phyloP scores from a whole-genome alignment of 2,329 filamentous ascomycete species.

The Ceratocystiopsis sp. region DNA sequence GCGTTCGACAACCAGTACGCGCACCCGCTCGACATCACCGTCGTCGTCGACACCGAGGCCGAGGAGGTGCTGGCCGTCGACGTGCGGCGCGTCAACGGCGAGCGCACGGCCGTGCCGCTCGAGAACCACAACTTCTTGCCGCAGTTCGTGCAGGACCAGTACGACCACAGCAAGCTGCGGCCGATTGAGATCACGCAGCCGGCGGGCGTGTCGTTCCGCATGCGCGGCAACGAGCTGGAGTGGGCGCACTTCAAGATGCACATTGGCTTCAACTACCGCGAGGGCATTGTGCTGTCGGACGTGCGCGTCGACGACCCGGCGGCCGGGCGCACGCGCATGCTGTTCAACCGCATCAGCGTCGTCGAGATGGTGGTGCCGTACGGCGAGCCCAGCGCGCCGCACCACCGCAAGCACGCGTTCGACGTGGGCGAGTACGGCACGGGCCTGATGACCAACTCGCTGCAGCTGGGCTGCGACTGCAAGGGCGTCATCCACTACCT shows the following conservation, averaged over 20 bases:
- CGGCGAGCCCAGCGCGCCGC: constrained; percentile 63
- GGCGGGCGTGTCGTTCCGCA: constrained; percentile 70
- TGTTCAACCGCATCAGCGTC: constrained; percentile 79
- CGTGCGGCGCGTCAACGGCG: constrained; percentile 59
- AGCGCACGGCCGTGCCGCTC: constrained; percentile 52
- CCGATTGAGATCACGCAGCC: constrained; percentile 57
- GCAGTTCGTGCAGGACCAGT: constrained; percentile 58
- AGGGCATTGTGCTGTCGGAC: constrained; percentile 80
- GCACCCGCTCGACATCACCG: constrained; percentile 83
- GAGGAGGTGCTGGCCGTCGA: constrained; percentile 68
- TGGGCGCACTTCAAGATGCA: constrained; percentile 95
- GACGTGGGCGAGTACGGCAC: constrained; percentile 59
- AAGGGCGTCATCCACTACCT: constrained; percentile 86
- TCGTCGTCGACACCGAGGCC: constrained; percentile 71
- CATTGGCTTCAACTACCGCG: constrained; percentile 86
- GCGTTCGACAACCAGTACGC: constrained; percentile 79
- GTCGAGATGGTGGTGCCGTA: constrained; percentile 93
- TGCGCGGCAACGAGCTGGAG: constrained; percentile 46
- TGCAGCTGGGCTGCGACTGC: constrained; percentile 66
- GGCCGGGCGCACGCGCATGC: constrained; percentile 55
- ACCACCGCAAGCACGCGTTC: constrained; percentile 68
- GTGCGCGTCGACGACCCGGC: constrained; percentile 62
- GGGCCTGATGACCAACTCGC: constrained; percentile 68
- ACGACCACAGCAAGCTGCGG: constrained; percentile 54
- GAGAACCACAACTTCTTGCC: constrained; percentile 66